Evolutionary conservation across 169 alveolate genomes (phyloP).

Genomic region (Plasmodium gonderi): DNA sequence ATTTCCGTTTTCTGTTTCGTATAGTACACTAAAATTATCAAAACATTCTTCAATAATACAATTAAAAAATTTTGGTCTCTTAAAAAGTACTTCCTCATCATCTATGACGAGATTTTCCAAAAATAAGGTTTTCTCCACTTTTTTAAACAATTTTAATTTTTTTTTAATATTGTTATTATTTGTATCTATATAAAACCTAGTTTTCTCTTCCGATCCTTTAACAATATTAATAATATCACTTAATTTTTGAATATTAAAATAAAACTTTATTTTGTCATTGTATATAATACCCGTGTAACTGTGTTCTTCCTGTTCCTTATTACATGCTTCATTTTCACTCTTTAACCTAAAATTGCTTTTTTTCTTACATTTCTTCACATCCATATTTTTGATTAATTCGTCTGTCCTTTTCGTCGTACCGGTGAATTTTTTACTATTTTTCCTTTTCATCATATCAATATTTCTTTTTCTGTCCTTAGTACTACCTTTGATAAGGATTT

Average conservation of each 20-base stretch:
- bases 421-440: neutral
- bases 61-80: constrained; percentile 67
- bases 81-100: constrained; percentile 51
- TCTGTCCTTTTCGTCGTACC: neutral
- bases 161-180: constrained; percentile 60
- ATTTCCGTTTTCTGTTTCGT: constrained; percentile 47
- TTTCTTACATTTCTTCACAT: neutral
- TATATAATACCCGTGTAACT: constrained; percentile 49
- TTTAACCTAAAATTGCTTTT: neutral
- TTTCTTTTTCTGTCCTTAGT: neutral
- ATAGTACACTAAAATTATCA: constrained; percentile 22
- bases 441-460: neutral
- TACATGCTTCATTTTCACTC: neutral
- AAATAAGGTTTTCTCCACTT: constrained; percentile 37
- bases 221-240: constrained; percentile 47
- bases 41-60: constrained; percentile 41
- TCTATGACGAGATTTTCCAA: constrained; percentile 64
- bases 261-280: constrained; percentile 34
- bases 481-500: neutral
- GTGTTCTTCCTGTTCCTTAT: constrained; percentile 19
- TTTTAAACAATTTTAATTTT: constrained; percentile 36
- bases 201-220: constrained; percentile 47
- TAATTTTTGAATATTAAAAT: constrained; percentile 20
- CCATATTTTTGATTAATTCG: neutral
- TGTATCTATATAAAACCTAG: constrained; percentile 33